These are phyloP conservation scores for Microbotryomycetes sp. DNA, from an alignment of 1,284 basidiomycete genomes.

Conservation along the genomic window DNA sequence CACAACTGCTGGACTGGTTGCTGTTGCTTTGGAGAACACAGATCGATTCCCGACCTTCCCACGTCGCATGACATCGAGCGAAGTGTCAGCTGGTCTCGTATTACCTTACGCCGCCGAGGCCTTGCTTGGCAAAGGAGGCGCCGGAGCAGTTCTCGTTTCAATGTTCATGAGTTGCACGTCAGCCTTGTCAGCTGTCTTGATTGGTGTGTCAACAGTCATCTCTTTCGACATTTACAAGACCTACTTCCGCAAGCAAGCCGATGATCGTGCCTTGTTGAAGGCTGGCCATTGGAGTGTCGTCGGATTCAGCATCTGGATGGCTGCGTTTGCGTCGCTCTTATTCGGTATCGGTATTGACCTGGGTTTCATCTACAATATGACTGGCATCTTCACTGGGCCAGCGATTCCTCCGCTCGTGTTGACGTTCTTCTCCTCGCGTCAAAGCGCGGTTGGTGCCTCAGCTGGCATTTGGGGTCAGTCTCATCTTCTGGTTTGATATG, in stretches of 20 bases:
- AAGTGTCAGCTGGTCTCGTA: slow-evolving; percentile 78
- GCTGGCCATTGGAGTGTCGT: slow-evolving; percentile 37
- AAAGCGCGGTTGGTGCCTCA: slow-evolving; percentile 35
- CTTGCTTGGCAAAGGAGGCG: slow-evolving; percentile 64
- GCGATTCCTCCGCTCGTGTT: slow-evolving; percentile 32
- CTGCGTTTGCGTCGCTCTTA: slow-evolving; percentile 37
- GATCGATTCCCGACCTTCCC: slow-evolving; percentile 19
- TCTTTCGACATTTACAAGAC: slow-evolving; percentile 59
- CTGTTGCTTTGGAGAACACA: slow-evolving; percentile 12
- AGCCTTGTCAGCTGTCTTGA: slow-evolving; percentile 62
- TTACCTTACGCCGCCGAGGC: slow-evolving; percentile 59
- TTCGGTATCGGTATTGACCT: slow-evolving; percentile 38
- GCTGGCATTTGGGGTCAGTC: slow-evolving; percentile 33
- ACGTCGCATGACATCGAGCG: slow-evolving; percentile 36
- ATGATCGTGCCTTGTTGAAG: slow-evolving; percentile 30
- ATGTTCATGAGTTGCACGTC: slow-evolving; percentile 38
- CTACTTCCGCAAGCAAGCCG: slow-evolving; percentile 47
- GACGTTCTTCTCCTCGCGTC: slow-evolving; percentile 37
- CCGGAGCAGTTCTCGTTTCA: slow-evolving; percentile 54
- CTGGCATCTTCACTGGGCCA: slow-evolving; percentile 17
- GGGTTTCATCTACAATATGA: slow-evolving; percentile 30
- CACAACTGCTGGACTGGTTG: slow-evolving; percentile 14
- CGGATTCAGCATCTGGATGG: slow-evolving; percentile 38
- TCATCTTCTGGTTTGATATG: too few species aligned
- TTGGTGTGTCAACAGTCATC: slow-evolving; percentile 58